Base-by-base conservation (phyloP, 257 asterid species). In the Agastache rugosa region DNA sequence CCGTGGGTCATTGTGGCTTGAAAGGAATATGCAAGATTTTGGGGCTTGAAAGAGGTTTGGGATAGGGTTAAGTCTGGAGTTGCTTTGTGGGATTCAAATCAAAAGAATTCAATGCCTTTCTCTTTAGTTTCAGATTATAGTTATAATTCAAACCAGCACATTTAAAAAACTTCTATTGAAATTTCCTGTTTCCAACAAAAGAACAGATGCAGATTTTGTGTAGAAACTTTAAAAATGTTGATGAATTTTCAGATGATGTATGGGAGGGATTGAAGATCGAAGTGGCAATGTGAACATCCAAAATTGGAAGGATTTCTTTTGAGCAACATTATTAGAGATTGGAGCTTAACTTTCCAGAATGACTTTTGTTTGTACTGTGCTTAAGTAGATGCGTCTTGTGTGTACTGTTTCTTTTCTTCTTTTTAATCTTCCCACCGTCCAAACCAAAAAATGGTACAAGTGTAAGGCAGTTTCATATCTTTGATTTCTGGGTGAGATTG, bases 401-500 rank as follows among this genome's bases (percentile, higher is more conserved):
- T 39, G 44, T 39, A 39, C 53, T 14, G 17, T 45, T 14, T 45
- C 17, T 14, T 45, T 45, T 45, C 17, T 58, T 25, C 64, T 25
- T 25, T 58, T 12, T 11, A 25, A 25, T 9, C 31, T 12, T 15
- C 53, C 17, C 37, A 31, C 37, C 37, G 7, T 31, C 37, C 37
- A 5, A 31, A 31, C 7, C 37, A 31, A 31, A 31, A 31, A 31
- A 31, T 31, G 37, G 67, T 14, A 25, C 3, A 39, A 27, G 15
- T 44, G 63, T 58, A 14, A 31, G 17, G 2, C 8, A 5, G 22
- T 78, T 31, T 66, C 29, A 10, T 23, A 64, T 45, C 19, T 31
- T 74, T 58, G 48, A 47, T 61, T 69, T 15, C 9, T 22, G 50
- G 17, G 34, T 56, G 67, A 17, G 50, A 17, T 71, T 34, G 62